Base-by-base conservation (phyloP, 1,284 basidiomycete species). In the Paramarasmius palmivorus region DNA sequence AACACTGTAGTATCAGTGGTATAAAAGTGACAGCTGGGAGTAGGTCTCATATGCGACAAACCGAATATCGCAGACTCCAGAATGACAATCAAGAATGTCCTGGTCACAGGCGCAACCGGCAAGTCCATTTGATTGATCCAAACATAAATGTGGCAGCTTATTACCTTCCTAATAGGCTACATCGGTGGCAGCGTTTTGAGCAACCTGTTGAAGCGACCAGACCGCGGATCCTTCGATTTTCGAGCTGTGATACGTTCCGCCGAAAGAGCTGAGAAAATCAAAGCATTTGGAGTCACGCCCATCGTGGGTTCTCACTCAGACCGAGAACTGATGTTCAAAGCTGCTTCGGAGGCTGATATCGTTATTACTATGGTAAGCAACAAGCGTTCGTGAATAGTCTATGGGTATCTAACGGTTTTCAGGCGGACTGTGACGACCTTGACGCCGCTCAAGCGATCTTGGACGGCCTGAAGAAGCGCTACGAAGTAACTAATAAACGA, bases 231-330 rank as follows among this genome's bases (percentile, higher is more conserved):
- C 4, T 63, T 63, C 49, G 47, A 62, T 6, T 65, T 67, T 54
- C 63, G 61, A 22, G 63, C 56, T 9, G 58, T 64, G 9, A 59
- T 64, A 12, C 61, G 66, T 5, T 26, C 36, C 3, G 2, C 65
- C 2, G 60, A 63, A 22, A 65, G 66, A 45, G 65, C 61, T 8
- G 58, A 66, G 46, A 61, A 63, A 46, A 57, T 74, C 4, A 62
- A 65, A 38, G 29, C 45, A 5, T 58, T 70, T 12, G 65, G 69
- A 12, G 62, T 74, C 7, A 65, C 63, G 23, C 45, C 65, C 15
- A 58, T 72, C 12, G 54, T 73, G 8, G 72, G 73, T 9, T 68
- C 70, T 0, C 63, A 69, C 35, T 57, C 63, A 5, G 69, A 76
- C 57, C 34, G 53, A 4, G 57, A 63, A 3, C 57, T 69, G n/a